Conservation (phyloP, 331 rosid genomes). For the Ulmus americana region DNA sequence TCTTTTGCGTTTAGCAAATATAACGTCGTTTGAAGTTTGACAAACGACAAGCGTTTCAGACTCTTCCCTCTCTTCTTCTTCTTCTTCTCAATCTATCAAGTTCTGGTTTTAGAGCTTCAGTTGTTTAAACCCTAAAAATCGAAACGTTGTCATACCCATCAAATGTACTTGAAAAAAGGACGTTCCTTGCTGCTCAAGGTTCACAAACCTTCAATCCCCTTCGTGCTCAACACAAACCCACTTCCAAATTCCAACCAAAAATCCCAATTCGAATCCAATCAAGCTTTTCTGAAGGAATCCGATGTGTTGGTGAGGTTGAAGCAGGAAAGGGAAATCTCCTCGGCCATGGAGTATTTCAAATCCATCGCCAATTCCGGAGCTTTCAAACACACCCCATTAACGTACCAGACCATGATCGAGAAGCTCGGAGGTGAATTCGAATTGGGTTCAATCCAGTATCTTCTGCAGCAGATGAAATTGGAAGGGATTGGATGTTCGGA, state of each 20-base stretch:
- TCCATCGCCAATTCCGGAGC: constrained; percentile 45
- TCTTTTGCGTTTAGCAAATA: no score
- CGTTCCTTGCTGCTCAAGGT: constrained; percentile 52
- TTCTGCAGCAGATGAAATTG: constrained; percentile 77
- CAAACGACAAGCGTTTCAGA: no score
- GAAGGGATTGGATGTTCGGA: constrained; percentile 56
- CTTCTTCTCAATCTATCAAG: no score
- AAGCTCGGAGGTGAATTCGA: constrained; percentile 49
- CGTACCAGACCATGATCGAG: constrained; percentile 63
- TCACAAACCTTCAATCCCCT: constrained; percentile 53
- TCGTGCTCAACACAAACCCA: constrained; percentile 52
- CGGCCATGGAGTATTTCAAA: constrained; percentile 55
- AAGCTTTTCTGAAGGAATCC: constrained; percentile 33
- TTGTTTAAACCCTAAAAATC: no score
- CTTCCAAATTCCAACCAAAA: constrained; percentile 23
- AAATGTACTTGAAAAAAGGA: constrained; percentile 63
- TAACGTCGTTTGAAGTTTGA: no score
- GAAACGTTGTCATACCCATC: not conserved
- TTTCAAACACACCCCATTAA: constrained; percentile 66
- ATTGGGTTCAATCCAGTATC: constrained; percentile 58
- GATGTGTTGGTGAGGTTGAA: constrained; percentile 42
- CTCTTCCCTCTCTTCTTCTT: no score
- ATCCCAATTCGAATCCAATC: constrained; percentile 22
- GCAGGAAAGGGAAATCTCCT: constrained; percentile 28
- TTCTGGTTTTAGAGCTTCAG: no score